A percentile compares a stretch with the other conserved stretches of the same genome.
Evolutionary conservation across 345 rosid genomes (phyloP).

Genomic region (Cardamine chenopodiifolia): DNA sequence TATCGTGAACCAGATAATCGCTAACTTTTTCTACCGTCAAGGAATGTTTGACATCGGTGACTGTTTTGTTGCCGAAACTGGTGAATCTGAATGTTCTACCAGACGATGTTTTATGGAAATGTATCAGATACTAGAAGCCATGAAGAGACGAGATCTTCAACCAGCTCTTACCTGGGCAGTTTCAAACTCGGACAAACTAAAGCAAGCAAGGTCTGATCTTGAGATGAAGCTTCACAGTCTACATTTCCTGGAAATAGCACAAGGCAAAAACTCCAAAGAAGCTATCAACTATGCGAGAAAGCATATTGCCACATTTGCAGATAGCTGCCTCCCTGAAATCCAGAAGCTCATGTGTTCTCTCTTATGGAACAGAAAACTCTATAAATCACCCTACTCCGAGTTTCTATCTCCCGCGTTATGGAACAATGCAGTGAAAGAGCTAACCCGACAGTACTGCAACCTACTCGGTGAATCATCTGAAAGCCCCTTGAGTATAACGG

Average conservation of each 20-base stretch:
- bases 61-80: constrained; percentile 57
- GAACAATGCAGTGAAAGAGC: constrained; percentile 57
- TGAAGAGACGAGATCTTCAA: constrained; percentile 54
- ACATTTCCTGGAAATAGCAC: constrained; percentile 65
- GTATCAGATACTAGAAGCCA: constrained; percentile 63
- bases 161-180: constrained; percentile 69
- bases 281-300: constrained; percentile 65
- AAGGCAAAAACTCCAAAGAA: constrained; percentile 46
- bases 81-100: constrained; percentile 50
- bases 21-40: constrained; percentile 64
- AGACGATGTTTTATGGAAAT: constrained; percentile 58
- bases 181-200: constrained; percentile 58
- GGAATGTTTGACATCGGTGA: constrained; percentile 73
- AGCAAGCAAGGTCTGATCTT: constrained; percentile 63
- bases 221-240: constrained; percentile 66
- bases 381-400: constrained; percentile 55
- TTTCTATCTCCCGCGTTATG: constrained; percentile 57
- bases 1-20: constrained; percentile 65
- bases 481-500: constrained; percentile 60
- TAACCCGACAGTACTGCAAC: constrained; percentile 70
- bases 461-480: constrained; percentile 60
- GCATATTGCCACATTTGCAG: constrained; percentile 48
- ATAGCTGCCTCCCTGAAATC: constrained; percentile 49
- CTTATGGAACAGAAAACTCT: constrained; percentile 58
- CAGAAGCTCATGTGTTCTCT: constrained; percentile 70